Evolutionary conservation across 106 monocot genomes (phyloP).

Genomic region (Dactylorhiza incarnata): DNA sequence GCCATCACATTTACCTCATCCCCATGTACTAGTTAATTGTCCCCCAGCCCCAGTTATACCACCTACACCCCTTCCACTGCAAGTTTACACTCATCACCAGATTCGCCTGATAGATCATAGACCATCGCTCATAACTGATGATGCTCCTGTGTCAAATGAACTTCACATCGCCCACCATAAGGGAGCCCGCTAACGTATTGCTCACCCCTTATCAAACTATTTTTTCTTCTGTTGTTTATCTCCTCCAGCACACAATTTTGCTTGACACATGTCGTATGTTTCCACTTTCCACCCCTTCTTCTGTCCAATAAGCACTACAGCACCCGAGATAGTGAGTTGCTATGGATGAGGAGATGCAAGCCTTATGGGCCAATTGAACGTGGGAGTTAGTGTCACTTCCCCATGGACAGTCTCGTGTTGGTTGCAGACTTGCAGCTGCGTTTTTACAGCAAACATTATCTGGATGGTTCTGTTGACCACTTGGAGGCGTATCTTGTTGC

Average conservation of each 20-base stretch:
- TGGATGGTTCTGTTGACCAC: too few relatives aligned
- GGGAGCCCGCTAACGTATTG: too few relatives aligned
- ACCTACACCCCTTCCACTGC: too few relatives aligned
- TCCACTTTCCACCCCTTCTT: background rate
- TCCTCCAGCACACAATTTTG: background rate
- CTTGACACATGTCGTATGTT: background rate
- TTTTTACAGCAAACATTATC: background rate
- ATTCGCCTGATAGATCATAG: too few relatives aligned
- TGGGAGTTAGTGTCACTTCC: background rate
- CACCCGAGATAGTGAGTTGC: background rate
- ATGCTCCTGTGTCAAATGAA: too few relatives aligned
- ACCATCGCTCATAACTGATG: too few relatives aligned
- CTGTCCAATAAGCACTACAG: background rate
- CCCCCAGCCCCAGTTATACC: too few relatives aligned
- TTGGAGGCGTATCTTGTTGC: too few relatives aligned
- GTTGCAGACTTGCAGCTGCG: background rate
- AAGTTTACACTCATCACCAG: too few relatives aligned
- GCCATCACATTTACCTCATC: background rate
- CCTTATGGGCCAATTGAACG: background rate
- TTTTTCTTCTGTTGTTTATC: background rate
- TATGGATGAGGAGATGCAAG: background rate
- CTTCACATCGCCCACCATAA: too few relatives aligned
- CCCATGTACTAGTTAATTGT: too few relatives aligned
- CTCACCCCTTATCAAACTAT: background rate
- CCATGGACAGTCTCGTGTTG: background rate